These are phyloP conservation scores for Fusarium sp. DNA, from an alignment of 2,329 filamentous ascomycete genomes.

Conservation along the genomic window DNA sequence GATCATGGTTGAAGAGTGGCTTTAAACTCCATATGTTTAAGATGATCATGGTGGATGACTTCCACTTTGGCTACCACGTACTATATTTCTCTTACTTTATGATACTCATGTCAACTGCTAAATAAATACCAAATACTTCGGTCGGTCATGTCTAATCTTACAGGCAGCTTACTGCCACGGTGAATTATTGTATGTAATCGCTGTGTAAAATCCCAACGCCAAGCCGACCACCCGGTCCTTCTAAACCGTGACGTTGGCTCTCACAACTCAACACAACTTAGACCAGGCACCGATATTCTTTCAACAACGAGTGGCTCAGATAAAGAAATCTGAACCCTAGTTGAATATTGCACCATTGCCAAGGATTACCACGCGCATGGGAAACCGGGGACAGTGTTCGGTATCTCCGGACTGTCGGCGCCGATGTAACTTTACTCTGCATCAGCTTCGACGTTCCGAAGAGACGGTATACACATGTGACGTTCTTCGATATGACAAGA, in stretches of 20 bases:
- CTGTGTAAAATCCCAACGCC: neutral
- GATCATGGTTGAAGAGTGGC: neutral
- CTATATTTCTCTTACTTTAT: neutral
- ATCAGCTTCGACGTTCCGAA: neutral
- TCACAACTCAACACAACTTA: neutral
- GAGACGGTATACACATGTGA: neutral
- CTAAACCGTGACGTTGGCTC: constrained; percentile 14
- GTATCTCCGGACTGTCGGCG: constrained; percentile 30
- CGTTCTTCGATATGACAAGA: neutral
- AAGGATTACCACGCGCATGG: constrained; percentile 13
- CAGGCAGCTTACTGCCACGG: neutral
- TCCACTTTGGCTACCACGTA: constrained; percentile 4
- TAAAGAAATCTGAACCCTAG: neutral
- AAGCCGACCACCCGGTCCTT: constrained; percentile 9
- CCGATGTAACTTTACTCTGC: neutral
- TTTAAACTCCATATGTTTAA: constrained; percentile 2
- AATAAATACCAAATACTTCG: neutral
- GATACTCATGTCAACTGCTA: too few relatives aligned
- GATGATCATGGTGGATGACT: constrained; percentile 1
- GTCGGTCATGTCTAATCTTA: too few relatives aligned
- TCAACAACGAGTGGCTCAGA: constrained; percentile 5
- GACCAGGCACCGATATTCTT: constrained; percentile 28
- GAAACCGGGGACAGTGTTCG: neutral
- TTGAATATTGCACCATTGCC: constrained; percentile 2
- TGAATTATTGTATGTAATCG: neutral